phyloP scores from a whole-genome alignment of 352 stramenopile genomes.

The Globisporangium acanthophoron region DNA sequence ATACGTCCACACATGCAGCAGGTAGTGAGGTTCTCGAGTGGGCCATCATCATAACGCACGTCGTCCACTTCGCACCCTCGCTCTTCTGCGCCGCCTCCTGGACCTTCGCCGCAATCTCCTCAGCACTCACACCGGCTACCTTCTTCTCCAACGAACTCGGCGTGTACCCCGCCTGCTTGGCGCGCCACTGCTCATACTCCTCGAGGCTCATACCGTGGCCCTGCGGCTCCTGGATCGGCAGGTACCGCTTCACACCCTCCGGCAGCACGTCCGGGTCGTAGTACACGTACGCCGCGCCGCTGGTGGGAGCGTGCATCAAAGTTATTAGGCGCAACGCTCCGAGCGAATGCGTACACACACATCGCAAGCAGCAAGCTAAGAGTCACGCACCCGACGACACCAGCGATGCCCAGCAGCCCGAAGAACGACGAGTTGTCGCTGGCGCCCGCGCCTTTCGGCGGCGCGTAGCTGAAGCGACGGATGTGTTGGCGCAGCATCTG shows the following conservation, averaged over 20 bases:
- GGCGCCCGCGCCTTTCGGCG: constrained; percentile 47
- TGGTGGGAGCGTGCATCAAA: constrained; percentile 4
- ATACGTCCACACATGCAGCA: background rate
- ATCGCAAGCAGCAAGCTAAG: background rate
- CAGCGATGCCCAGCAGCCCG: constrained; percentile 59
- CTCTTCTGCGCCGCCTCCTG: constrained; percentile 17
- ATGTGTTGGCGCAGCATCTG: constrained; percentile 22
- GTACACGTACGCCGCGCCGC: constrained; percentile 77
- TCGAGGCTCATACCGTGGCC: constrained; percentile 83
- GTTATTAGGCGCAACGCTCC: too few species aligned
- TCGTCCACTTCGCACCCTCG: constrained; percentile 15
- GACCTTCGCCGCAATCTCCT: constrained; percentile 1
- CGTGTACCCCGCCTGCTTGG: constrained; percentile 52
- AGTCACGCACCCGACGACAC: constrained; percentile 46
- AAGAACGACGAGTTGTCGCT: constrained; percentile 83
- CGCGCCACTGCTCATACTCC: constrained; percentile 84
- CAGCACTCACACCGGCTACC: constrained; percentile 6
- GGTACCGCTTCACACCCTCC: constrained; percentile 59
- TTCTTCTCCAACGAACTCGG: constrained; percentile 28
- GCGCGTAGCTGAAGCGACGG: constrained; percentile 61
- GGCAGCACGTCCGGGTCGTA: constrained; percentile 82
- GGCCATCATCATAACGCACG: background rate
- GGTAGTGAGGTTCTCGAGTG: background rate
- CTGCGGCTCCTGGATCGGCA: constrained; percentile 77
- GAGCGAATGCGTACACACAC: background rate